Evolutionary conservation across 257 asterid species (phyloP).

Genomic region (Scutellaria minor): DNA sequence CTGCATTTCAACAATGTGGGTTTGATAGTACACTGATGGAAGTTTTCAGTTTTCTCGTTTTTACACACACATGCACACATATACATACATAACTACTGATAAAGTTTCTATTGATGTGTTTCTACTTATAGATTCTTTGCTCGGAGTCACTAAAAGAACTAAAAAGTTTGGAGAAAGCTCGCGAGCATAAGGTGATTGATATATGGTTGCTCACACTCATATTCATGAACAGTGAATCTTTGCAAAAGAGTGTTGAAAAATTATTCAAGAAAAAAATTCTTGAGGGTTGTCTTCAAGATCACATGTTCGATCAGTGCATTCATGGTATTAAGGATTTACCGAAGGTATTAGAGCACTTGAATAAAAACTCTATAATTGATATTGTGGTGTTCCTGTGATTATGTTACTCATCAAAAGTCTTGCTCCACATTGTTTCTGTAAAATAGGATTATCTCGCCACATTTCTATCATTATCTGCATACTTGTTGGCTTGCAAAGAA

Average conservation of each 20-base stretch:
- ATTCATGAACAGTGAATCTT: constrained; percentile 62
- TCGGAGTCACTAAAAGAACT: constrained; percentile 76
- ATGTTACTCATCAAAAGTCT: constrained; percentile 29
- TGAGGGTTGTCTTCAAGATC: constrained; percentile 71
- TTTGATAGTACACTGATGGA: constrained; percentile 34
- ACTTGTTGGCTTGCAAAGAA: constrained; percentile 83
- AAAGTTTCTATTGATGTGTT: constrained; percentile 32
- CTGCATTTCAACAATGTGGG: constrained; percentile 78
- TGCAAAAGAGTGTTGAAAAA: constrained; percentile 75
- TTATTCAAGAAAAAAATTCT: constrained; percentile 76
- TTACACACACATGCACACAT: neutral
- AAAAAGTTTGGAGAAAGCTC: constrained; percentile 67
- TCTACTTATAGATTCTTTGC: constrained; percentile 63
- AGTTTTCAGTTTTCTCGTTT: constrained; percentile 14
- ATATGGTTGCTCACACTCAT: constrained; percentile 73
- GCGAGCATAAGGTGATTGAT: constrained; percentile 76
- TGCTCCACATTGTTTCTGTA: constrained; percentile 38
- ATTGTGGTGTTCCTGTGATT: constrained; percentile 27
- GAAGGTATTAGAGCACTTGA: constrained; percentile 52
- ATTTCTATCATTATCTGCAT: constrained; percentile 71
- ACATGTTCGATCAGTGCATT: constrained; percentile 72
- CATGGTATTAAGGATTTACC: constrained; percentile 68
- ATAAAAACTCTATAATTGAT: constrained; percentile 14
- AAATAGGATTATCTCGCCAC: constrained; percentile 73
- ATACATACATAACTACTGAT: neutral